These are phyloP conservation scores for Chamaenerion angustifolium DNA, from an alignment of 345 rosid genomes.

Conservation along the genomic window DNA sequence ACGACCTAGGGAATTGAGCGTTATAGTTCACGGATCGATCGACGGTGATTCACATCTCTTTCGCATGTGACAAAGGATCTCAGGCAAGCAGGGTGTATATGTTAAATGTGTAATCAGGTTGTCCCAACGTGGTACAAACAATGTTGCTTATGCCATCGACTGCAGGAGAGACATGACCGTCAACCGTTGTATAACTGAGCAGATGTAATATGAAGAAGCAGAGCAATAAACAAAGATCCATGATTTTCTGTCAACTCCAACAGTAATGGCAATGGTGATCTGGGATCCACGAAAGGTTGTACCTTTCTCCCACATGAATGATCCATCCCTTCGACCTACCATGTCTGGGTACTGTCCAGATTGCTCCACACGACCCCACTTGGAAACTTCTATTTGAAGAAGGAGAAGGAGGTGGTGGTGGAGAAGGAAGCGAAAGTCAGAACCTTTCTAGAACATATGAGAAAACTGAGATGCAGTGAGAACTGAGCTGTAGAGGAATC, in stretches of 20 bases:
- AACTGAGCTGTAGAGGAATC: neutral
- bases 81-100: slow-evolving; percentile 39
- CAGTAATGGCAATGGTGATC: slow-evolving; percentile 46
- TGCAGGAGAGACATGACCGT: neutral
- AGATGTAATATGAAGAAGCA: neutral
- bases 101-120: slow-evolving; percentile 53
- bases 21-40: slow-evolving; percentile 65
- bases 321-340: slow-evolving; percentile 60
- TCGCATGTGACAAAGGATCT: slow-evolving; percentile 13
- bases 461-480: neutral
- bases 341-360: slow-evolving; percentile 12
- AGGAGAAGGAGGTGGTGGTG: no score
- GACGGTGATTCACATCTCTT: slow-evolving; percentile 54
- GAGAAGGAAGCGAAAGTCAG: slow-evolving; percentile 1
- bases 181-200: slow-evolving; percentile 9
- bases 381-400: neutral
- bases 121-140: slow-evolving; percentile 56
- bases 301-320: slow-evolving; percentile 23
- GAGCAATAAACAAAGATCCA: neutral
- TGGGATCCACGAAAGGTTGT: slow-evolving; percentile 56
- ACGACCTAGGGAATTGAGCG: slow-evolving; percentile 53
- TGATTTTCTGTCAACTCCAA: slow-evolving; percentile 30
- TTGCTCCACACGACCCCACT: no score
- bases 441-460: neutral
- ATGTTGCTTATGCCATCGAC: slow-evolving; percentile 25